phyloP scores from a whole-genome alignment of 2,329 filamentous ascomycete genomes.

The Anthostomella pinea region DNA sequence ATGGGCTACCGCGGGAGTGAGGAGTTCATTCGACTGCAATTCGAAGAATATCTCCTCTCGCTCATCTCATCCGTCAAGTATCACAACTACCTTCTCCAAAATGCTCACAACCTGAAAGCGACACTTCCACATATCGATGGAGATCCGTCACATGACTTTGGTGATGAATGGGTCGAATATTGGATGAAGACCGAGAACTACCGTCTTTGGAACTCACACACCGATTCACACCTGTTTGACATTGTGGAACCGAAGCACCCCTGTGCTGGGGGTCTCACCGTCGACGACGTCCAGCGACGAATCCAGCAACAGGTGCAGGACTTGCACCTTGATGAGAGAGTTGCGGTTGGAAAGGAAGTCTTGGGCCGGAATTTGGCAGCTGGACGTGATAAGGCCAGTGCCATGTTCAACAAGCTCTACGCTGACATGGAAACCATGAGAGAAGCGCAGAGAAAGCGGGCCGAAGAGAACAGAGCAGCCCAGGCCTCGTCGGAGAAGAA shows the following conservation, averaged over 20 bases:
- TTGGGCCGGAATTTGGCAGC: conserved; percentile 87
- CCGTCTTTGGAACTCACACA: conserved; percentile 76
- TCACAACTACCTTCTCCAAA: conserved; percentile 62
- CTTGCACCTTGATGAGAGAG: conserved; percentile 85
- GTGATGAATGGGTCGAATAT: conserved; percentile 76
- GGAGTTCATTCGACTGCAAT: conserved; percentile 95
- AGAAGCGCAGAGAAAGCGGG: conserved; percentile 65
- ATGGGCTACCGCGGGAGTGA: conserved; percentile 94
- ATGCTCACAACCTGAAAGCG: conserved; percentile 56
- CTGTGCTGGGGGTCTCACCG: conserved; percentile 85
- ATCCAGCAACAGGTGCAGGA: conserved; percentile 91
- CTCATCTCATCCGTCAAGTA: conserved; percentile 89
- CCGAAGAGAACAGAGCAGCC: conserved; percentile 50
- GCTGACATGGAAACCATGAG: conserved; percentile 82
- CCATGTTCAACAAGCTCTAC: conserved; percentile 84
- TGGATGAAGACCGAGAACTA: conserved; percentile 92
- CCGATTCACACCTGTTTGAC: conserved; percentile 87
- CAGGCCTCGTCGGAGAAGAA: conserved; percentile 25
- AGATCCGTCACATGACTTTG: conserved; percentile 83
- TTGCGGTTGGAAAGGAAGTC: conserved; percentile 78
- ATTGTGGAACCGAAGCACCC: conserved; percentile 92
- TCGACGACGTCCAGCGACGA: conserved; percentile 90
- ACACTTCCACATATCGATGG: conserved; percentile 69
- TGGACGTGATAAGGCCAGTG: conserved; percentile 82
- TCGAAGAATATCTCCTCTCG: conserved; percentile 92